phyloP scores from a whole-genome alignment of 768 basidiomycete species.

The Leccinum ochraceum region DNA sequence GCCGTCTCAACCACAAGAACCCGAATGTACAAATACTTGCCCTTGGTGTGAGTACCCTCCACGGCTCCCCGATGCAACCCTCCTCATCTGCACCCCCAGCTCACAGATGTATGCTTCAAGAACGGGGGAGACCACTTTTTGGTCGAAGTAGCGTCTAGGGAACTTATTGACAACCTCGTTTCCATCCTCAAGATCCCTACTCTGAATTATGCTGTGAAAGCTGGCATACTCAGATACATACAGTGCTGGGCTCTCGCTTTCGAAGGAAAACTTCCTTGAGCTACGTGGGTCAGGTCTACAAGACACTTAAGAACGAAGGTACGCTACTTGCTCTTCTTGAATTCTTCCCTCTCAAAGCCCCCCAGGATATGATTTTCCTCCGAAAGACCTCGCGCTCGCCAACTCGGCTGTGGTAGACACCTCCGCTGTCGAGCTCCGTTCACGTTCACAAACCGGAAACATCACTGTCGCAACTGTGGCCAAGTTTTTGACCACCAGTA shows the following conservation, averaged over 20 bases:
- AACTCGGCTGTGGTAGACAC: slow-evolving; percentile 90
- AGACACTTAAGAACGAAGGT: slow-evolving; percentile 76
- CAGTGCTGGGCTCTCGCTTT: slow-evolving; percentile 96
- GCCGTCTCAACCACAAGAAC: slow-evolving; percentile 89
- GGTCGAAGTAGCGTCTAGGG: slow-evolving; percentile 78
- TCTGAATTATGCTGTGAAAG: slow-evolving; percentile 82
- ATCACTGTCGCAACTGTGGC: slow-evolving; percentile 98
- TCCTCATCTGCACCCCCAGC: slow-evolving; percentile 40
- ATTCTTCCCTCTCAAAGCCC: background rate
- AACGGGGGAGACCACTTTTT: slow-evolving; percentile 95
- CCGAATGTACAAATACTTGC: slow-evolving; percentile 91
- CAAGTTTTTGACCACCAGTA: slow-evolving; percentile 95
- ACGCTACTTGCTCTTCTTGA: slow-evolving; percentile 16
- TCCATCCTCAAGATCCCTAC: slow-evolving; percentile 80
- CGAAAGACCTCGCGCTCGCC: slow-evolving; percentile 66
- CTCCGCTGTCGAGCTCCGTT: slow-evolving; percentile 90
- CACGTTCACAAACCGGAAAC: slow-evolving; percentile 94
- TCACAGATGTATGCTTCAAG: slow-evolving; percentile 92
- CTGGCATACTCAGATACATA: slow-evolving; percentile 68
- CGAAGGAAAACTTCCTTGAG: slow-evolving; percentile 70
- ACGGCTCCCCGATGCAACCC: background rate
- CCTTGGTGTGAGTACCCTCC: slow-evolving; percentile 61
- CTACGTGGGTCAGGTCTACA: slow-evolving; percentile 83
- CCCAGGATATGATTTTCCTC: slow-evolving; percentile 82
- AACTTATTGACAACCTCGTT: slow-evolving; percentile 92